Percentiles rank a stretch among this genome's conserved stretches.
phyloP scores from a whole-genome alignment of 2,329 filamentous ascomycete genomes.

The Nectriaceae sp. region DNA sequence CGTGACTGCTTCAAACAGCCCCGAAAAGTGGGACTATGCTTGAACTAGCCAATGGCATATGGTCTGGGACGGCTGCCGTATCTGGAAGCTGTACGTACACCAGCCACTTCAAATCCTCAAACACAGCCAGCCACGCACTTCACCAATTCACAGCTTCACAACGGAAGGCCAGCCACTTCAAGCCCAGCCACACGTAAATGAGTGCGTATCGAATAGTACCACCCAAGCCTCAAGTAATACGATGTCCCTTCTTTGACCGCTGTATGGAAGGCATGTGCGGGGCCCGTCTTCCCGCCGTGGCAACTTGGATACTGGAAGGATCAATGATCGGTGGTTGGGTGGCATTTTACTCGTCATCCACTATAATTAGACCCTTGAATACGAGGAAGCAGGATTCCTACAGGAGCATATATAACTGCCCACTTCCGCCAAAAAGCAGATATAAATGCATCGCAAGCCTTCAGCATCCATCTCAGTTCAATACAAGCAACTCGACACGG shows the following conservation, averaged over 20 bases:
- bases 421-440: background rate
- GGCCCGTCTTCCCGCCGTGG: background rate
- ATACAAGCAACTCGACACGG: background rate
- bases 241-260: background rate
- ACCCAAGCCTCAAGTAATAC: background rate
- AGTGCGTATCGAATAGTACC: background rate
- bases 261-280: background rate
- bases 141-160: background rate
- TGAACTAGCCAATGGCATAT: no score
- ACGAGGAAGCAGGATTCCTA: background rate
- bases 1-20: no score
- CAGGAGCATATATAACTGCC: no score
- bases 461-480: background rate
- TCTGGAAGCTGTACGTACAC: no score
- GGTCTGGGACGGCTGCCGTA: no score
- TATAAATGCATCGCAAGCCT: background rate
- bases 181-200: background rate
- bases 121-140: background rate
- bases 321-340: background rate
- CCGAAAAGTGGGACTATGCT: no score
- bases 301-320: background rate
- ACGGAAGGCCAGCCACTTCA: background rate
- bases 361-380: background rate
- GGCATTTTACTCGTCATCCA: background rate
- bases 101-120: no score